Evolutionary conservation across 2,329 filamentous ascomycete genomes (phyloP).

Genomic region (Aspergillus pseudotamarii): DNA sequence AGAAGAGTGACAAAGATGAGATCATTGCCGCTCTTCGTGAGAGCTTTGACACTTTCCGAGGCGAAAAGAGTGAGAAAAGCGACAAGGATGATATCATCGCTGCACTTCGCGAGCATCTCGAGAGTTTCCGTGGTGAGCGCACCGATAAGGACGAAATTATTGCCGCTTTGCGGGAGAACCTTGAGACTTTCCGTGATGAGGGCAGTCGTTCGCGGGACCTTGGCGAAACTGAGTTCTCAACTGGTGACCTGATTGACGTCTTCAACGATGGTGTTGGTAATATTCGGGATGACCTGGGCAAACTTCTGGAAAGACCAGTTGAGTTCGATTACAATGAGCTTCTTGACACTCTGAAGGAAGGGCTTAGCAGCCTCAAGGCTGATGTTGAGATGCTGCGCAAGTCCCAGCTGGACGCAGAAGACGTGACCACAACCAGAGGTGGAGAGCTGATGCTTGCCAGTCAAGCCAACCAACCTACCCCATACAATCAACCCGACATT

Average conservation of each 20-base stretch:
- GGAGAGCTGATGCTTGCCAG: slow-evolving; percentile 62
- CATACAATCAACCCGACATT: slow-evolving; percentile 50
- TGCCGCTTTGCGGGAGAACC: slow-evolving; percentile 46
- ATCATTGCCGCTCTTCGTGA: slow-evolving; percentile 71
- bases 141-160: slow-evolving; percentile 70
- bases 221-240: slow-evolving; percentile 56
- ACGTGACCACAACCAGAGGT: slow-evolving; percentile 54
- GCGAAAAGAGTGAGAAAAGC: slow-evolving; percentile 31
- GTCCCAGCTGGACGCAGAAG: slow-evolving; percentile 48
- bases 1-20: no score
- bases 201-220: slow-evolving; percentile 56
- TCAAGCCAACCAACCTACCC: slow-evolving; percentile 28
- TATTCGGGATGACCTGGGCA: slow-evolving; percentile 73
- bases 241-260: slow-evolving; percentile 62
- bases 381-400: slow-evolving; percentile 81
- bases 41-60: slow-evolving; percentile 24
- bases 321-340: slow-evolving; percentile 90
- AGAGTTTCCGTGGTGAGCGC: slow-evolving; percentile 10
- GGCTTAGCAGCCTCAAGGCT: slow-evolving; percentile 71
- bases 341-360: slow-evolving; percentile 81
- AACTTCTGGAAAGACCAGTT: slow-evolving; percentile 74
- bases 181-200: slow-evolving; percentile 53
- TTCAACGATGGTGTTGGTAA: slow-evolving; percentile 72
- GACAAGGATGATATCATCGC: slow-evolving; percentile 68
- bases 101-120: slow-evolving; percentile 51